Conservation (phyloP, 768 basidiomycete species). For the Suillus occidentalis region DNA sequence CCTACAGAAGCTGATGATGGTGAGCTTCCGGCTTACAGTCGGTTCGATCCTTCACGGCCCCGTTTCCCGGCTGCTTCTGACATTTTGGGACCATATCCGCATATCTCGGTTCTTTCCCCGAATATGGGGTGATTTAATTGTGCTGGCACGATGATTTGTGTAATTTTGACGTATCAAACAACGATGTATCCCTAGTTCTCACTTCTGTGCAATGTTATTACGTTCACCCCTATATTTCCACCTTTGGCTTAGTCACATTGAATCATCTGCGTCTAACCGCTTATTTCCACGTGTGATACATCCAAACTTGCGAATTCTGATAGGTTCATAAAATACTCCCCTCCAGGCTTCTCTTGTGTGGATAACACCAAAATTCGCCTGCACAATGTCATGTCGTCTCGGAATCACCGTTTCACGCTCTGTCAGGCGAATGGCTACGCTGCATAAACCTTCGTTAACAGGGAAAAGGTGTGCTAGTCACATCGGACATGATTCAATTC, state of each 20-base stretch:
- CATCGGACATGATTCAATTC: neutral
- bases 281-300: neutral
- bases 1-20: constrained; percentile 14
- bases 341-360: no score
- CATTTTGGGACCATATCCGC: constrained; percentile 30
- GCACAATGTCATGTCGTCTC: constrained; percentile 31
- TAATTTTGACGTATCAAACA: neutral
- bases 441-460: constrained; percentile 38
- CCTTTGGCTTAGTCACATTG: neutral
- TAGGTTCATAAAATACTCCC: neutral
- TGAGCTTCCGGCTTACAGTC: constrained; percentile 27
- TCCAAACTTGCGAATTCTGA: neutral
- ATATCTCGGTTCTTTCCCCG: constrained; percentile 14
- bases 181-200: neutral
- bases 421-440: constrained; percentile 44
- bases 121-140: neutral
- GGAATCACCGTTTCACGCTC: constrained; percentile 22
- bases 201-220: neutral
- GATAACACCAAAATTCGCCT: neutral
- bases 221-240: neutral
- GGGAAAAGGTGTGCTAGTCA: constrained; percentile 43
- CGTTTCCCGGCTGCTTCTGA: constrained; percentile 19
- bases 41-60: constrained; percentile 24
- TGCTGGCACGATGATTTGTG: neutral
- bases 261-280: no score